Percentiles rank a stretch among this genome's conserved stretches.
Evolutionary conservation across 73 alveolate species (phyloP).

Genomic region (Tetrahymena elliotti): DNA sequence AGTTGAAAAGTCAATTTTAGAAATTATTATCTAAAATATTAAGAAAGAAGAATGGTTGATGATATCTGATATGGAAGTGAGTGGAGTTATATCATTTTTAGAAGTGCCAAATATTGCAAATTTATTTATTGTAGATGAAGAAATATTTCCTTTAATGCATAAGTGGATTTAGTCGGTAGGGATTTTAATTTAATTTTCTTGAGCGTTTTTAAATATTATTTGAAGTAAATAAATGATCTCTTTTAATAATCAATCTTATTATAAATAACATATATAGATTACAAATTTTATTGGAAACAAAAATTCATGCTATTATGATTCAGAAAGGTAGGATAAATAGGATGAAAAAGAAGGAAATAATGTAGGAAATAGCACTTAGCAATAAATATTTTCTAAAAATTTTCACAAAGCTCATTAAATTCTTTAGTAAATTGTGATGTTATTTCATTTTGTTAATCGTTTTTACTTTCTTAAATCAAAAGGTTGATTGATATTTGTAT

Average conservation of each 20-base stretch:
- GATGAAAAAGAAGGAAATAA: neutral
- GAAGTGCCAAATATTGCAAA: neutral
- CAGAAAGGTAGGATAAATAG: neutral
- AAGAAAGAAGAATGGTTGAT: neutral
- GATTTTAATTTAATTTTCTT: neutral
- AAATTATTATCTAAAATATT: neutral
- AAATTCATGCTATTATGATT: neutral
- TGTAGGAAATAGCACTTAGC: neutral
- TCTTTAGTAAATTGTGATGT: neutral
- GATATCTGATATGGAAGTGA: neutral
- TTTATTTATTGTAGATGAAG: neutral
- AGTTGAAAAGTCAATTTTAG: neutral
- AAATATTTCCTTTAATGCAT: neutral
- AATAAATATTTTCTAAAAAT: neutral
- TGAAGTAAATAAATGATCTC: no score
- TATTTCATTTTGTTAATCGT: neutral
- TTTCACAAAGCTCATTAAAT: neutral
- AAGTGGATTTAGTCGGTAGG: neutral
- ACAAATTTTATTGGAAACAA: neutral
- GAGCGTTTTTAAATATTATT: neutral
- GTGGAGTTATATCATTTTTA: neutral
- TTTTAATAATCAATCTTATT: neutral
- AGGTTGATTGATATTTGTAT: neutral
- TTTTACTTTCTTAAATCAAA: neutral
- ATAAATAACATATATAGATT: neutral